Percentiles rank a stretch among this genome's conserved stretches.
Evolutionary conservation across 805 yeast genomes (phyloP).

Genomic region (Pichia occidentalis): DNA sequence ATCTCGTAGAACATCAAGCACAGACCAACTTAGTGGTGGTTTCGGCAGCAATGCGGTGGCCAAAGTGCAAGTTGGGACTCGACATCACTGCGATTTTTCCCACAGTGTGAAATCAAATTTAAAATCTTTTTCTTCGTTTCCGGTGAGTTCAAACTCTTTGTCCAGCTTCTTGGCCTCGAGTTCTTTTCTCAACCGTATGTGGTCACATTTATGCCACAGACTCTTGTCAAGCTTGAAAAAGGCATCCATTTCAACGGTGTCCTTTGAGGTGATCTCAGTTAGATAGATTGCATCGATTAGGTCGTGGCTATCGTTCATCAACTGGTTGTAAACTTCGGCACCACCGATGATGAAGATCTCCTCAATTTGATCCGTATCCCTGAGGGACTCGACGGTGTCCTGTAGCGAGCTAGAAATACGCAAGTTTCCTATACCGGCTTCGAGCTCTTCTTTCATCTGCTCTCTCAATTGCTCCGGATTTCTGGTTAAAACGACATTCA

Average conservation of each 20-base stretch:
- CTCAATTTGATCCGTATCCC: conserved; percentile 34
- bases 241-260: conserved; percentile 58
- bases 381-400: conserved; percentile 34
- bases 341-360: conserved; percentile 88
- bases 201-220: conserved; percentile 34
- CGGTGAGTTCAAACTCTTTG: conserved; percentile 26
- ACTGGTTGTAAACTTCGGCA: conserved; percentile 68
- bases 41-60: background rate
- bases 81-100: too few species aligned
- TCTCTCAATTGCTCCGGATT: conserved; percentile 21
- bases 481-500: conserved; percentile 72
- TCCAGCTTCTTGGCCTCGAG: conserved; percentile 34
- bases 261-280: conserved; percentile 53
- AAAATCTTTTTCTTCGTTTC: conserved; percentile 35
- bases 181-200: conserved; percentile 31
- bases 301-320: conserved; percentile 24
- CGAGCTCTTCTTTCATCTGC: conserved; percentile 25
- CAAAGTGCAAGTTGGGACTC: background rate
- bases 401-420: conserved; percentile 36
- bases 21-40: too few species aligned
- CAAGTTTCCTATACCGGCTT: conserved; percentile 15
- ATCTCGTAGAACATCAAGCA: too few species aligned
- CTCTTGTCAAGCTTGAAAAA: conserved; percentile 40
- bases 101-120: conserved; percentile 58
- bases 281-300: conserved; percentile 52